Percentiles rank a stretch among this genome's conserved stretches.
Conservation (phyloP, 441 rosid genomes). For the Hura crepitans region DNA sequence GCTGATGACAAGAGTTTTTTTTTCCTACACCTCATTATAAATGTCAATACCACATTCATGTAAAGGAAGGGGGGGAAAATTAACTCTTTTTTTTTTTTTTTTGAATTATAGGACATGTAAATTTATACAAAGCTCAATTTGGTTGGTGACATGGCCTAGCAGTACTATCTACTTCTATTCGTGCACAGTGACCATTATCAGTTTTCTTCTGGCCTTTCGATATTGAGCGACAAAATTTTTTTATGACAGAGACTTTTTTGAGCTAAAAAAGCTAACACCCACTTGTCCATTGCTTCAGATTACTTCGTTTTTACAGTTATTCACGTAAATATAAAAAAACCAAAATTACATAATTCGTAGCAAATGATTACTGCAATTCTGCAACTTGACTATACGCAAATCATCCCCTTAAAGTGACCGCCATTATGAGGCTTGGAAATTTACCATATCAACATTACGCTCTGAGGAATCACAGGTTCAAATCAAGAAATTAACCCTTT, state of each 20-base stretch:
- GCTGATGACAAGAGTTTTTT: slow-evolving; percentile 16
- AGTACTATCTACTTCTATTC: background rate
- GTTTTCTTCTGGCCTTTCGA: no score
- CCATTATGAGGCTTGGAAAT: background rate
- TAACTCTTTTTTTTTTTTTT: slow-evolving; percentile 3
- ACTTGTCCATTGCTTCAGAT: no score
- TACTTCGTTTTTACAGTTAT: no score
- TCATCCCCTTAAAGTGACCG: background rate
- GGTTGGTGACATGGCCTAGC: slow-evolving; percentile 1
- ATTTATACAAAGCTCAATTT: background rate
- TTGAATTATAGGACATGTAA: slow-evolving; percentile 25
- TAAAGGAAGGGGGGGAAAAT: background rate
- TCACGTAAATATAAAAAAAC: background rate
- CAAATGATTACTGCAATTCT: background rate
- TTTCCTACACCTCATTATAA: slow-evolving; percentile 21
- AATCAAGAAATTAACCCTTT: no score
- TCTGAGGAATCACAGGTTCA: background rate
- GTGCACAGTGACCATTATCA: background rate
- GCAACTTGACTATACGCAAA: background rate
- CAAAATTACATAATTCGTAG: background rate
- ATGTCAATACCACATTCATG: slow-evolving; percentile 10
- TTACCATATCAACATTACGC: no score
- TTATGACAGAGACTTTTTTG: no score
- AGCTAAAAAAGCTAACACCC: background rate
- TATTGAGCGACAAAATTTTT: no score